Conservation (phyloP, 2,329 filamentous ascomycete species). For the Mollisia scopiformis region DNA sequence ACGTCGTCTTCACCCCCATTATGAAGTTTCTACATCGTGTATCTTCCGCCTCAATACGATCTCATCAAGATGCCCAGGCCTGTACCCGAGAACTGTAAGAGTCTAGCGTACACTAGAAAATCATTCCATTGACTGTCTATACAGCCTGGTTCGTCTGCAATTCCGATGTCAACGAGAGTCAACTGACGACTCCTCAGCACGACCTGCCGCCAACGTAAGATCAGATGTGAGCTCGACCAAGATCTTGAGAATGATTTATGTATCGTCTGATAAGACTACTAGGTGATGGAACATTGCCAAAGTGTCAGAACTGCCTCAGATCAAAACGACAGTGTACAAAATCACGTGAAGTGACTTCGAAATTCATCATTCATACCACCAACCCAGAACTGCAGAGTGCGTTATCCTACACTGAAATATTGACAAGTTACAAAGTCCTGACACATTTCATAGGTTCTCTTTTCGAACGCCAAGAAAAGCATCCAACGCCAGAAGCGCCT, state of each 20-base stretch:
- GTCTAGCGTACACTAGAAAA: neutral
- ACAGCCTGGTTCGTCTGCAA: neutral
- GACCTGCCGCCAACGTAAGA: neutral
- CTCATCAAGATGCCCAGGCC: neutral
- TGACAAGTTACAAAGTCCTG: neutral
- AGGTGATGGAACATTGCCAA: conserved; percentile 4
- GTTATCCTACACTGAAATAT: neutral
- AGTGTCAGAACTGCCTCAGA: conserved; percentile 8
- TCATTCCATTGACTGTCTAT: no score
- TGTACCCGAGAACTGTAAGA: neutral
- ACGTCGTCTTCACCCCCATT: no score
- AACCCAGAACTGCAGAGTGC: neutral
- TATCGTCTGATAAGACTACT: neutral
- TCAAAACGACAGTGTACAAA: neutral
- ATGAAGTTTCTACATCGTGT: no score
- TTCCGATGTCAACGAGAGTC: neutral
- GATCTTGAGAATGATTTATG: neutral
- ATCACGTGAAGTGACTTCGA: neutral
- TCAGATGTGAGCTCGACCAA: neutral
- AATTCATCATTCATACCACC: conserved; percentile 14
- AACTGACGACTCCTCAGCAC: neutral
- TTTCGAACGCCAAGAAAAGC: neutral
- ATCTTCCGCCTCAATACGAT: no score
- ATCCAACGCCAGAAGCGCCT: neutral
- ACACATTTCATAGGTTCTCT: neutral